These are phyloP conservation scores for Micractinium conductrix DNA, from an alignment of 139 green algal species.

Conservation along the genomic window DNA sequence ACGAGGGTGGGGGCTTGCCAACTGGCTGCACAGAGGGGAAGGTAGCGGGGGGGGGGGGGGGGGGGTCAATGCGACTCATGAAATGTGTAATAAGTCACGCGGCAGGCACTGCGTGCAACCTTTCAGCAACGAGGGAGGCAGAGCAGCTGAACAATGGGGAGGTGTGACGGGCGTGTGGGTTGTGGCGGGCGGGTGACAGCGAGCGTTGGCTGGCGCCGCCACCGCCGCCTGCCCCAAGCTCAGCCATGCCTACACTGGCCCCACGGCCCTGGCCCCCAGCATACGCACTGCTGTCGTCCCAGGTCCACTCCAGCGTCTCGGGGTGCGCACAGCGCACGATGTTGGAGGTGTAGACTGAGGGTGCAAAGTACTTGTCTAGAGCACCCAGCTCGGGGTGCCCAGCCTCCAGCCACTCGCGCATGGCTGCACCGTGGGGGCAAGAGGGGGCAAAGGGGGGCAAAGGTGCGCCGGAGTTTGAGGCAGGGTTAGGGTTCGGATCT, in stretches of 20 bases:
- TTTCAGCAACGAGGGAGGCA: not conserved
- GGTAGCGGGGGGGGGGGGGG: not conserved
- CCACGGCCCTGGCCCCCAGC: not conserved
- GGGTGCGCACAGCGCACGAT: constrained; percentile 28
- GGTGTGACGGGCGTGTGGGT: no score
- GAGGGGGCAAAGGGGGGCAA: not conserved
- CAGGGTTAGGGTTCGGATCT: not conserved
- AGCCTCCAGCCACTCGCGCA: constrained; percentile 4
- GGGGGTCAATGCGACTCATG: not conserved
- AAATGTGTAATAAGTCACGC: no score
- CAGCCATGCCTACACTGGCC: not conserved
- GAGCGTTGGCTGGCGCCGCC: no score
- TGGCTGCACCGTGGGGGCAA: not conserved
- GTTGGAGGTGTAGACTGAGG: not conserved
- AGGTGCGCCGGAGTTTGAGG: not conserved
- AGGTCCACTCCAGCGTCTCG: constrained; percentile 1
- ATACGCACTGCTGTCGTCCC: not conserved
- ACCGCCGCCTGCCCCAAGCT: not conserved
- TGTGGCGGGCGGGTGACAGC: no score
- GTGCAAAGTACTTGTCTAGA: constrained; percentile 27
- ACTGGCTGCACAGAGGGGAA: constrained; percentile 3
- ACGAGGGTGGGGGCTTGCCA: constrained; percentile 39
- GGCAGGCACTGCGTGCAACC: not conserved
- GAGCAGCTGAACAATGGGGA: not conserved
- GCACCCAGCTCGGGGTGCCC: constrained; percentile 21